Evolutionary conservation across 2,329 filamentous ascomycete genomes (phyloP), one percentile per base, ranked within the genome.

Genomic region (Aureobasidium pullulans): DNA sequence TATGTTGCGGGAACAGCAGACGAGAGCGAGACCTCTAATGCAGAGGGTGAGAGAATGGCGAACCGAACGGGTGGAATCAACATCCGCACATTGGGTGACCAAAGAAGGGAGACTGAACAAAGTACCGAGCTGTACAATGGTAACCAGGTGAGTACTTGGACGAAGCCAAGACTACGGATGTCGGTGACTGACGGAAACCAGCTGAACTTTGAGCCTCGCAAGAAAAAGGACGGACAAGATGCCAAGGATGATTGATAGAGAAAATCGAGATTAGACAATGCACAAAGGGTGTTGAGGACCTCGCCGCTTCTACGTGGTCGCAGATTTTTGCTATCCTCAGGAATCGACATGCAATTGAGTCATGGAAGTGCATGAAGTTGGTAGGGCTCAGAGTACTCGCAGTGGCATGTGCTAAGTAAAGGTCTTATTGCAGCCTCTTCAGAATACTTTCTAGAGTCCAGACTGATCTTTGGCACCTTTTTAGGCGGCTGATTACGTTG

Each of bases 101-200:
- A 77, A 66, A 64, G 74, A 42, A 68, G 65, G 15, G 70, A 68
- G 57, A 63, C 49, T 7, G 75, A 79, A 19, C 77, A 82, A 62
- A 76, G 79, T 40, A 77, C 78, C 46, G 87, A 95, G 68, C 82
- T 95, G 48, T 96, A 96, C 70, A 96, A 96, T 68, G 92, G 92
- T 1, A 96, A 96, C 69, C 89, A 89, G 70, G 89, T 92, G 77
- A 73, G 83, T 75, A 46, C 7, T 42, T 43, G 3, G 73, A 77
- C 64, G 63, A 66, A 48, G 23, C 28, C 15, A 44, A 16, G 37
- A 13, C 9, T 40, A n/a, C 15, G 15, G 19, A 37, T 46, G 28
- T 39, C 29, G 28, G 58, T 37, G 29, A 48, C 57, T 65, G 39
- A 64, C 47, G 64, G 54, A 57, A 13, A 8, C 54, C 63, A 88